Base-by-base conservation (phyloP, 116 monocot genomes). In the Iris pallida region DNA sequence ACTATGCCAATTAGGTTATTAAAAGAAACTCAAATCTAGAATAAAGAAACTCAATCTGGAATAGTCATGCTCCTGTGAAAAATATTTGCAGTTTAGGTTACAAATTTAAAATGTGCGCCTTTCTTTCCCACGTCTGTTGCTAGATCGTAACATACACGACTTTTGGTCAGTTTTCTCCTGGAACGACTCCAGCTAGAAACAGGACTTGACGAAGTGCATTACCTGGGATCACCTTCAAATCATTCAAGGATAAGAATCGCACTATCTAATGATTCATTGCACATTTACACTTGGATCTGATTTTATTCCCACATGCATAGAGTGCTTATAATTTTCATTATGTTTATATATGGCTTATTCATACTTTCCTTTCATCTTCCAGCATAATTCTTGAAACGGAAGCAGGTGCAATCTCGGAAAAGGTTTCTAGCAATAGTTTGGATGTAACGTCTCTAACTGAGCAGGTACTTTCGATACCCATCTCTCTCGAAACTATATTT, bases 361-460 rank as follows among this genome's bases (percentile, higher is more conserved):
- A 20, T 17, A 4, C 59, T 59, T 19, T 59, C 10, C 16, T 30
- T 59, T 9, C 9, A n/a, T 19, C 44, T 59, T 70, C 45, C 17
- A 70, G 70, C 45, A 59, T 70, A 8, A 58, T 70, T 17, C 58
- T 70, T 17, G 58, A 70, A 70, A 70, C 70, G 17, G 70, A 70
- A 47, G 59, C 58, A 42, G 58, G 30, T 58, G 70, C 46, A 5
- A 70, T 70, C 58, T 57, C 70, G 44, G 59, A 45, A 30, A 70
- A 70, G 57, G 45, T 58, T 40, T 5, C 20, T 4, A 58, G 46
- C 40, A 42, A 20, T 46, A 20, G 63, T 63, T 45, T 63, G 41
- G 59, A 70, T 6, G 17, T 54, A 46, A 46, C 58, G 4, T 70
- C 70, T 46, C 48, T 59, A 10, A 58, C 57, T 19, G 55, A 70